Conservation (phyloP, 352 stramenopile genomes). For the Phytophthora sp. region DNA sequence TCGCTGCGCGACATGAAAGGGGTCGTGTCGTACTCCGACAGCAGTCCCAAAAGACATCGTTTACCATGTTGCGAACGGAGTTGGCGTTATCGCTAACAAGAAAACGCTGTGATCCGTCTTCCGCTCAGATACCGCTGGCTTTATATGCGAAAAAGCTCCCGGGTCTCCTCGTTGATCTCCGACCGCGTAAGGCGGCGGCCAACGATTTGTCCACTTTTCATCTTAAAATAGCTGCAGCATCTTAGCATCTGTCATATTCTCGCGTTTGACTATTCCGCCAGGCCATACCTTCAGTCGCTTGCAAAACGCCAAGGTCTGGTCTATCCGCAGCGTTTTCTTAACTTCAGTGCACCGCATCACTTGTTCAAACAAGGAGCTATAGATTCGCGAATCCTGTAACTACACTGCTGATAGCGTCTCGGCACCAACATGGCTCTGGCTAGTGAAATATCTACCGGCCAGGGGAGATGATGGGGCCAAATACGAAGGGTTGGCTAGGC, state of each 20-base stretch:
- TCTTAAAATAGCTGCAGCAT: constrained; percentile 14
- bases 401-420: background rate
- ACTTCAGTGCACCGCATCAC: background rate
- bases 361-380: background rate
- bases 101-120: background rate
- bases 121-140: background rate
- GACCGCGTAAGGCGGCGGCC: background rate
- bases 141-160: background rate
- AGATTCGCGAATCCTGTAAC: background rate
- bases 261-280: background rate
- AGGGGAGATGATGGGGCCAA: background rate
- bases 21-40: background rate
- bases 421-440: background rate
- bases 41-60: background rate
- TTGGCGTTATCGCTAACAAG: constrained; percentile 8
- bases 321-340: constrained; percentile 1
- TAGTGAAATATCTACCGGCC: background rate
- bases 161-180: constrained; percentile 5
- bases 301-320: constrained; percentile 8
- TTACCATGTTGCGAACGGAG: background rate
- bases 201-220: constrained; percentile 9
- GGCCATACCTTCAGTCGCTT: constrained; percentile 10
- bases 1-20: constrained; percentile 14
- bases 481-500: background rate
- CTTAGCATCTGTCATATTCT: constrained; percentile 13